Evolutionary conservation across 2,329 filamentous ascomycete genomes (phyloP).

Genomic region (Ascochyta viciae-villosae): DNA sequence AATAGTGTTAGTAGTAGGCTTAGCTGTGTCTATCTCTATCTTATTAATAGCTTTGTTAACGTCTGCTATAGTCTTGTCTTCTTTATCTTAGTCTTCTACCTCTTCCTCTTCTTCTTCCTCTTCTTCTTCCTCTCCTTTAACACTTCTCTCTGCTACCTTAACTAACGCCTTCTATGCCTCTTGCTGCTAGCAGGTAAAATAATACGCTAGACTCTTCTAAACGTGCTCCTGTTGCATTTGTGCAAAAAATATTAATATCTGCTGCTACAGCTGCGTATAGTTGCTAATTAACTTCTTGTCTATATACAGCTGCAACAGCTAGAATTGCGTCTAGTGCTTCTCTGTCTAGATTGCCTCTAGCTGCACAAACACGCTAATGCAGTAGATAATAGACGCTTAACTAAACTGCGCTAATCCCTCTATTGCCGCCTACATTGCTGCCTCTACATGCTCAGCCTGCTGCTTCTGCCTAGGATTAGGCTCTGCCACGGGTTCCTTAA

Average conservation of each 20-base stretch:
- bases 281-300: not conserved
- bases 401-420: no score
- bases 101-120: not conserved
- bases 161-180: not conserved
- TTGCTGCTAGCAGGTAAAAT: conserved; percentile 17
- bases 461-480: no score
- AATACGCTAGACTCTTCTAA: conserved; percentile 3
- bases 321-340: no score
- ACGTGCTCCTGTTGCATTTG: conserved; percentile 11
- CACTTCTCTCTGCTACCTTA: not conserved
- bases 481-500: no score
- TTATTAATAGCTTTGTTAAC: not conserved
- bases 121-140: no score
- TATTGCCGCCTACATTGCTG: no score
- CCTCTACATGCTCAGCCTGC: no score
- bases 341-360: conserved; percentile 14
- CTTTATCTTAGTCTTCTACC: not conserved
- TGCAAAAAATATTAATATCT: conserved; percentile 8
- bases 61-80: not conserved
- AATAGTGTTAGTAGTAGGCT: not conserved
- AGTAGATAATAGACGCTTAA: not conserved
- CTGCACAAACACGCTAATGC: conserved; percentile 18
- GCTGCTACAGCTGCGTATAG: not conserved
- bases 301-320: no score
- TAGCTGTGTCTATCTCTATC: not conserved